Percentiles rank a stretch among this genome's conserved stretches.
These are phyloP conservation scores for Bipolaris sorokiniana DNA, from an alignment of 2,329 filamentous ascomycete genomes.

Conservation along the genomic window DNA sequence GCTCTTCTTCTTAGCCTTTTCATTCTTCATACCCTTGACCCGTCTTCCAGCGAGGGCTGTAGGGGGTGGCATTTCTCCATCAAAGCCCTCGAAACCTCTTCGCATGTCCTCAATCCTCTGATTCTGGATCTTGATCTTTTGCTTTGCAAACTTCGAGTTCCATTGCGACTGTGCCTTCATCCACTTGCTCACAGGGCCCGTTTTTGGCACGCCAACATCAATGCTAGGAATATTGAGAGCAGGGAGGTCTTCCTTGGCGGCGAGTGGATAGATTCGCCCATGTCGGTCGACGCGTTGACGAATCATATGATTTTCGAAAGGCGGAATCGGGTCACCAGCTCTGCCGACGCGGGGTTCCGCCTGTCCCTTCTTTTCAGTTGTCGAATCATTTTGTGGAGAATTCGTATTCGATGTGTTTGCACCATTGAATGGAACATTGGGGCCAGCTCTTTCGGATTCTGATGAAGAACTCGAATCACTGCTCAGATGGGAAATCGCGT, in stretches of 20 bases:
- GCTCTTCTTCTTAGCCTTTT: conserved; percentile 68
- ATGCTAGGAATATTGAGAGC: conserved; percentile 68
- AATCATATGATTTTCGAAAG: conserved; percentile 87
- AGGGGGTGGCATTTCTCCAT: conserved; percentile 78
- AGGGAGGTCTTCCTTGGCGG: conserved; percentile 67
- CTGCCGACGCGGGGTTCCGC: conserved; percentile 66
- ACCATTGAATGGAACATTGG: conserved; percentile 33
- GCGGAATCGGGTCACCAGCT: conserved; percentile 81
- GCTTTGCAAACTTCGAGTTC: conserved; percentile 73
- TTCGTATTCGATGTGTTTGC: conserved; percentile 24
- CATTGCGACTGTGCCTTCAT: conserved; percentile 73
- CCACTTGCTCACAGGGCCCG: conserved; percentile 82
- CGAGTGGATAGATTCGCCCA: conserved; percentile 74
- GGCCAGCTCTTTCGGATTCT: conserved; percentile 17
- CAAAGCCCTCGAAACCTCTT: conserved; percentile 72
- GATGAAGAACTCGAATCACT: conserved; percentile 51
- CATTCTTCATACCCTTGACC: conserved; percentile 54
- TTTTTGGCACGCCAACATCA: conserved; percentile 80
- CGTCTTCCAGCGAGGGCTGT: conserved; percentile 79
- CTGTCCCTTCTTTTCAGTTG: conserved; percentile 17
- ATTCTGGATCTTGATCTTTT: conserved; percentile 75
- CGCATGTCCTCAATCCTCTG: conserved; percentile 74
- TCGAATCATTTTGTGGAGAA: conserved; percentile 23
- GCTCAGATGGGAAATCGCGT: conserved; percentile 76
- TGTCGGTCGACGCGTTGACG: conserved; percentile 83